These are phyloP conservation scores for Hanseniaspora pseudoguilliermondii DNA, from an alignment of 805 yeast species.

Conservation along the genomic window DNA sequence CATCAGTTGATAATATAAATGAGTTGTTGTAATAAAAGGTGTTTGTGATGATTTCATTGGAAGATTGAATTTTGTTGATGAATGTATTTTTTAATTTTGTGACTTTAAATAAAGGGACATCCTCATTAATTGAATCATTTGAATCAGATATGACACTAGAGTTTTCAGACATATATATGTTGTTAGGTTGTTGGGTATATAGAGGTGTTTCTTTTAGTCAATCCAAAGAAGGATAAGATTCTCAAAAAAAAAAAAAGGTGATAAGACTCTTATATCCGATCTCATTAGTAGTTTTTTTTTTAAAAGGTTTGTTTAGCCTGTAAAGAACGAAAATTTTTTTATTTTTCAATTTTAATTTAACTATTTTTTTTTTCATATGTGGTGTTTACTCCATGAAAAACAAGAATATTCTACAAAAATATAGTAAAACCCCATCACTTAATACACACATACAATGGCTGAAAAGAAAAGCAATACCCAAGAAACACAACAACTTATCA, in stretches of 20 bases:
- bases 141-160: background rate
- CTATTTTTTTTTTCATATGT: background rate
- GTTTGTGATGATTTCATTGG: background rate
- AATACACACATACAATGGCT: constrained; percentile 9
- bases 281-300: too few species aligned
- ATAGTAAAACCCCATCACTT: background rate
- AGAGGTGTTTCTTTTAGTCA: background rate
- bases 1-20: background rate
- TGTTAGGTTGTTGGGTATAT: background rate
- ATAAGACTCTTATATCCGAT: background rate
- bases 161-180: background rate
- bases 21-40: background rate
- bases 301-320: background rate
- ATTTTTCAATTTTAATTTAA: background rate
- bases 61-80: background rate
- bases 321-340: background rate
- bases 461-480: constrained; percentile 58
- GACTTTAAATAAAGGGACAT: constrained; percentile 2
- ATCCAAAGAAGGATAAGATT: too few species aligned
- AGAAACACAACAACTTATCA: constrained; percentile 80
- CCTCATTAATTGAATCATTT: background rate
- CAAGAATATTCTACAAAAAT: background rate
- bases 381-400: background rate
- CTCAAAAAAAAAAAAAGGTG: too few species aligned
- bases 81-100: background rate